Percentiles rank a stretch among this genome's conserved stretches.
Conservation (phyloP, 2,329 filamentous ascomycete species). For the Epichloe typhina region DNA sequence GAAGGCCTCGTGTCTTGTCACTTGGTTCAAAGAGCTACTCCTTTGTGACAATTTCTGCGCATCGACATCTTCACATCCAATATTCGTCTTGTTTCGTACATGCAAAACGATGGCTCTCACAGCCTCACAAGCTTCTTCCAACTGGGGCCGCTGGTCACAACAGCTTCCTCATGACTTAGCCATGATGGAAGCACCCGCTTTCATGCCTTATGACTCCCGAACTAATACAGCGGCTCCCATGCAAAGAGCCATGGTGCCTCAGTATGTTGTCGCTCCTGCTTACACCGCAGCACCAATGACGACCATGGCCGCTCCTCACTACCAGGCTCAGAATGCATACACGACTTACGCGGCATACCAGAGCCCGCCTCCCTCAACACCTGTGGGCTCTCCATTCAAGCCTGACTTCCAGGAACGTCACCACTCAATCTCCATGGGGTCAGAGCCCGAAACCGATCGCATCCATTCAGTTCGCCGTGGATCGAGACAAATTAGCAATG, state of each 20-base stretch:
- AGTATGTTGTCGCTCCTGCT: constrained; percentile 32
- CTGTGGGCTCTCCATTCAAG: constrained; percentile 21
- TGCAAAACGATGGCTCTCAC: constrained; percentile 31
- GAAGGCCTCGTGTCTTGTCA: not conserved
- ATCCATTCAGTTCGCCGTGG: constrained; percentile 12
- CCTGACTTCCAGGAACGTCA: constrained; percentile 20
- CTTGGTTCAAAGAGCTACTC: not conserved
- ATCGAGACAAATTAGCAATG: constrained; percentile 17
- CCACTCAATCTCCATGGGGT: constrained; percentile 9
- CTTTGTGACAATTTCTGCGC: not conserved
- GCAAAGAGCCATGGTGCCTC: constrained; percentile 31
- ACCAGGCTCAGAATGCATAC: constrained; percentile 29
- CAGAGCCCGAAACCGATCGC: constrained; percentile 13
- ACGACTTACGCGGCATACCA: constrained; percentile 28
- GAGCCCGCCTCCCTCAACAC: constrained; percentile 20
- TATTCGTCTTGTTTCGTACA: not conserved
- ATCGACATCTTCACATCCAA: not conserved
- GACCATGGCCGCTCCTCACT: constrained; percentile 28
- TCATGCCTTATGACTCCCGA: constrained; percentile 38
- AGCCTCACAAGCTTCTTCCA: constrained; percentile 29
- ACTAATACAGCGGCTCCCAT: constrained; percentile 23
- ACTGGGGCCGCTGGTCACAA: constrained; percentile 43
- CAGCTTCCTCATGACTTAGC: constrained; percentile 34
- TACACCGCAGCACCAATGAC: constrained; percentile 32
- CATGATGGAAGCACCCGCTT: constrained; percentile 32